Conservation (phyloP, 768 basidiomycete genomes). For the Xerocomus spinulosus region DNA sequence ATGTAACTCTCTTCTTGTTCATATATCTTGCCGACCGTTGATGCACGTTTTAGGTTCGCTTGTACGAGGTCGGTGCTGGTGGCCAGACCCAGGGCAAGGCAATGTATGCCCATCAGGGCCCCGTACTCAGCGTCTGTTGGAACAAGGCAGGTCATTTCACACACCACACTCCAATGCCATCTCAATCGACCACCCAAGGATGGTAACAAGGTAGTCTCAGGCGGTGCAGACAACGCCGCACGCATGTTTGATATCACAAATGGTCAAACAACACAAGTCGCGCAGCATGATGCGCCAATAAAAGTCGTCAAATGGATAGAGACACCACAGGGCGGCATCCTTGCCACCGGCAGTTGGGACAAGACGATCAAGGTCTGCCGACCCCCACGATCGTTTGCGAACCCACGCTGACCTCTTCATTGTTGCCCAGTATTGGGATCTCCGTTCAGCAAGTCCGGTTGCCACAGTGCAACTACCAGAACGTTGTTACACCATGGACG, state of each 20-base stretch:
- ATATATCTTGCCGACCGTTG: not conserved
- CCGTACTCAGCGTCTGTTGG: conserved; percentile 87
- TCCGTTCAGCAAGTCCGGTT: conserved; percentile 70
- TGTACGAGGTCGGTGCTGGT: conserved; percentile 82
- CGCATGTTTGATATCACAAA: conserved; percentile 88
- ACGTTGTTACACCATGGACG: conserved; percentile 84
- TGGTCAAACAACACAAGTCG: conserved; percentile 76
- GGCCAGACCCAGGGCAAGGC: conserved; percentile 87
- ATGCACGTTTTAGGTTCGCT: conserved; percentile 58
- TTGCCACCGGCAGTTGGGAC: conserved; percentile 97
- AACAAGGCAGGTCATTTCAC: conserved; percentile 55
- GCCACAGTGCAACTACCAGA: conserved; percentile 82
- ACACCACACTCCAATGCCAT: not conserved
- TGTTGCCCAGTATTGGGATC: conserved; percentile 80
- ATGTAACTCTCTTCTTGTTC: conserved; percentile 40
- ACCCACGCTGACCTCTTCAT: not conserved
- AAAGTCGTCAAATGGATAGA: conserved; percentile 81
- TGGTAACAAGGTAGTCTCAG: conserved; percentile 86
- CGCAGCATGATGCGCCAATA: conserved; percentile 86
- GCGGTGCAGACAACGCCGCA: conserved; percentile 93
- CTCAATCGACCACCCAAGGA: conserved; percentile 47
- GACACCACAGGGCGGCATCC: conserved; percentile 64
- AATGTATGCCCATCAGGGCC: conserved; percentile 86
- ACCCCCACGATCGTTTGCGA: not conserved
- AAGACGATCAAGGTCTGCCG: conserved; percentile 81